These are phyloP conservation scores for Starmerella bacillaris DNA, from an alignment of 805 yeast genomes.

Conservation along the genomic window DNA sequence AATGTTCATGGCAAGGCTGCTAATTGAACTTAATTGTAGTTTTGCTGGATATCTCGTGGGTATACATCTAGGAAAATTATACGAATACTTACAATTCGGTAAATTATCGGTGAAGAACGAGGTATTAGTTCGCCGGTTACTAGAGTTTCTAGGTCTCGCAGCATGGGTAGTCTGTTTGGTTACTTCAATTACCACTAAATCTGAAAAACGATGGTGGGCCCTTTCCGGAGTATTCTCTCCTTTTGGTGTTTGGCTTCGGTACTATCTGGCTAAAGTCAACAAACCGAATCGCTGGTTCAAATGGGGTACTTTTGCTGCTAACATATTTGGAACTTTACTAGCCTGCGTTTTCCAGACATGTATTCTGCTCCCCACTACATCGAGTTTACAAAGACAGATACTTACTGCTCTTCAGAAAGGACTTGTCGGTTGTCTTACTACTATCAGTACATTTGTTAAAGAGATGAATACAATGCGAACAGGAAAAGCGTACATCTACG, in stretches of 20 bases:
- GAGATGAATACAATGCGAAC: conserved; percentile 35
- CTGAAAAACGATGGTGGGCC: conserved; percentile 40
- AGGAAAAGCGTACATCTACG: conserved; percentile 34
- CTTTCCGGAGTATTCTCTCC: conserved; percentile 52
- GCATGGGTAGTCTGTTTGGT: conserved; percentile 29
- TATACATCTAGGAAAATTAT: conserved; percentile 25
- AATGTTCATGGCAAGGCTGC: conserved; percentile 47
- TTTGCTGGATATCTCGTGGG: conserved; percentile 45
- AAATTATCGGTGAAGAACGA: background rate
- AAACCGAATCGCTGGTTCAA: conserved; percentile 29
- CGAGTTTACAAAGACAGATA: conserved; percentile 27
- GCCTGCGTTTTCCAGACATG: conserved; percentile 29
- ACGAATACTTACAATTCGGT: background rate
- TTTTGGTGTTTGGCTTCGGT: conserved; percentile 47
- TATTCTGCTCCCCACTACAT: conserved; percentile 28
- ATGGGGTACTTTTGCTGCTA: conserved; percentile 34
- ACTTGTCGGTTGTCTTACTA: conserved; percentile 51
- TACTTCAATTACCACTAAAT: conserved; percentile 28
- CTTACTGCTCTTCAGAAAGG: conserved; percentile 43
- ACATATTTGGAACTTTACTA: conserved; percentile 31
- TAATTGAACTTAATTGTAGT: conserved; percentile 45
- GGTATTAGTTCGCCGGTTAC: conserved; percentile 1
- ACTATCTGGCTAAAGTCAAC: conserved; percentile 35
- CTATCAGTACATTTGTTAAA: conserved; percentile 60
- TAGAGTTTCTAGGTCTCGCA: conserved; percentile 20